These are phyloP conservation scores for Colletotrichum brevisporum DNA, from an alignment of 2,329 filamentous ascomycete genomes.

Conservation along the genomic window DNA sequence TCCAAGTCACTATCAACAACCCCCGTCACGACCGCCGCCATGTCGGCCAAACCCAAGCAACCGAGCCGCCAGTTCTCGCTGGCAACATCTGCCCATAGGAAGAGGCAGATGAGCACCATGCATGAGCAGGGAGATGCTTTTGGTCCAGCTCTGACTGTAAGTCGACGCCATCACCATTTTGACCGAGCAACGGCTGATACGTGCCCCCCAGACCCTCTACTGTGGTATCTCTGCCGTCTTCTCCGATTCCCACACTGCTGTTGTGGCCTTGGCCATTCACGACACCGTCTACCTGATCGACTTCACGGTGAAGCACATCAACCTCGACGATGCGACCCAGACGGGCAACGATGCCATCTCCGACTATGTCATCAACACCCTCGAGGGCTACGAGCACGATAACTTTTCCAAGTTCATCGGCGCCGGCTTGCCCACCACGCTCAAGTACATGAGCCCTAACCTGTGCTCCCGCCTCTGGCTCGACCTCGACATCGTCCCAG, in stretches of 20 bases:
- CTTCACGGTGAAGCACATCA: constrained; percentile 74
- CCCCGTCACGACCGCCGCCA: background rate
- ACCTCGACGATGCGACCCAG: constrained; percentile 56
- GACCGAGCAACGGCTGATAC: background rate
- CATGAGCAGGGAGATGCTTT: constrained; percentile 59
- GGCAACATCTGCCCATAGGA: constrained; percentile 61
- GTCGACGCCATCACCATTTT: constrained; percentile 30
- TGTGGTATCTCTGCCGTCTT: constrained; percentile 73
- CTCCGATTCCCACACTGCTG: constrained; percentile 64
- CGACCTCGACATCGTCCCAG: constrained; percentile 81
- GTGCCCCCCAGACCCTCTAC: constrained; percentile 65
- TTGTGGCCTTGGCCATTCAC: constrained; percentile 78
- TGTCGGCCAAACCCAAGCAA: constrained; percentile 21
- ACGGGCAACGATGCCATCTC: constrained; percentile 64
- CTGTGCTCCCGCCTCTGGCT: constrained; percentile 81
- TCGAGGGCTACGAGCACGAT: constrained; percentile 72
- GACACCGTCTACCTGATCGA: constrained; percentile 83
- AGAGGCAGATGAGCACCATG: constrained; percentile 61
- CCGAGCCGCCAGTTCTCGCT: constrained; percentile 58
- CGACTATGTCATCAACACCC: constrained; percentile 70
- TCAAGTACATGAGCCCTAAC: constrained; percentile 72
- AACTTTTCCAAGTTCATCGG: constrained; percentile 83
- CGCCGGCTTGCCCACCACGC: constrained; percentile 74
- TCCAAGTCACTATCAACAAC: background rate
- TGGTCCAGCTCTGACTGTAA: constrained; percentile 62